Evolutionary conservation across 2,329 filamentous ascomycete genomes (phyloP), one percentile per base, ranked within the genome.

Genomic region (Colletotrichum sp.): DNA sequence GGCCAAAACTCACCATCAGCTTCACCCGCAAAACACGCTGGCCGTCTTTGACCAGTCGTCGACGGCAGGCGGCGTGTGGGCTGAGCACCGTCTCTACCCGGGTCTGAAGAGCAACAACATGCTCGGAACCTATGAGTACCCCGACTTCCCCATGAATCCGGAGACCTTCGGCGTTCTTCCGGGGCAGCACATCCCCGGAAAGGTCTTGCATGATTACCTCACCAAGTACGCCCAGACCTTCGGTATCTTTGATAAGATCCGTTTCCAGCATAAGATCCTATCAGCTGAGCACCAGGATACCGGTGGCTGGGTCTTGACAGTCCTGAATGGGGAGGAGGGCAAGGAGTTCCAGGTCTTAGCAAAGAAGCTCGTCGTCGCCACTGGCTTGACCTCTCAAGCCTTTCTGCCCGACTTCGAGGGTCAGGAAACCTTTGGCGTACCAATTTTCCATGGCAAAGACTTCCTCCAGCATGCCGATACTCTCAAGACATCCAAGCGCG

Each of bases 81-180:
- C 92, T 10, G 86, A 91, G 72, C 86, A 93, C 48, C 89, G 93
- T 2, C 84, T 95, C 1, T 94, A 96, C 81, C 90, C 92, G 0
- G 92, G 91, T 2, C 88, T 96, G 65, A 94, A 92, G 80, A 92
- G 91, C 69, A 96, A 96, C 83, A 96, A 96, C 80, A 89, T 95
- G 81, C 82, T 93, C 13, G 94, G 94, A 4, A 93, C 91, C 0
- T 95, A 93, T 79, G 93, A 96, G 82, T 95, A 91, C 80, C 91
- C 92, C 1, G 94, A 95, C 79, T 95, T 94, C 75, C 93, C 93
- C 22, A 93, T 96, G 92, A 87, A 89, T 74, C 83, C 85, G 9
- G 88, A 88, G 24, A 87, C 84, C 0, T 93, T 90, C 78, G 86
- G 85, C 2, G 83, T 91, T 30, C 81, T 86, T 60, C 81, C 84